These are phyloP conservation scores for Monosporascus sp. DNA, from an alignment of 2,329 filamentous ascomycete species.

Conservation along the genomic window DNA sequence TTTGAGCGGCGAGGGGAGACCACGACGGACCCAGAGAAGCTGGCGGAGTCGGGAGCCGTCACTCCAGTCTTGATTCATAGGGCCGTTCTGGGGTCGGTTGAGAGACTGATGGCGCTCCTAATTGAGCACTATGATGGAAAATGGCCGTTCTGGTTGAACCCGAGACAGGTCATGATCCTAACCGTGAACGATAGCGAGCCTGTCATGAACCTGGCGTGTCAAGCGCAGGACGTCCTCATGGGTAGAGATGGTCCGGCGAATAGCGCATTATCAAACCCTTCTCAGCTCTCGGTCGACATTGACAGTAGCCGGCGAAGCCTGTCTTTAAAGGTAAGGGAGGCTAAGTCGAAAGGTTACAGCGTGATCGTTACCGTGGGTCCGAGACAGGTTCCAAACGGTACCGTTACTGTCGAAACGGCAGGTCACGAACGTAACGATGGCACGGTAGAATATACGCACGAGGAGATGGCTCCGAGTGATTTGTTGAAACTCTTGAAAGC, in stretches of 20 bases:
- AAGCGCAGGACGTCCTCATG: constrained; percentile 43
- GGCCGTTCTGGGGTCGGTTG: constrained; percentile 77
- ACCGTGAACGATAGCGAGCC: constrained; percentile 60
- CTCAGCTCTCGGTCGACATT: constrained; percentile 61
- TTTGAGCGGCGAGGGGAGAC: constrained; percentile 48
- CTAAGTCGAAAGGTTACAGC: constrained; percentile 66
- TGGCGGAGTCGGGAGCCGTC: constrained; percentile 52
- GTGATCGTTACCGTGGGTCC: constrained; percentile 69
- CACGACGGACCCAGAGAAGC: constrained; percentile 40
- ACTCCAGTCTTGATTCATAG: constrained; percentile 78
- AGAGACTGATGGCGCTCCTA: constrained; percentile 77
- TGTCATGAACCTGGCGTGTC: constrained; percentile 44
- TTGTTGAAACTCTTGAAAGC: constrained; percentile 39
- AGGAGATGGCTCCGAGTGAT: constrained; percentile 38
- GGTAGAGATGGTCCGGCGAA: constrained; percentile 34
- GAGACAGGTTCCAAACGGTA: constrained; percentile 52
- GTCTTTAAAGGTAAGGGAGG: constrained; percentile 65
- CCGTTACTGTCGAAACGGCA: constrained; percentile 45
- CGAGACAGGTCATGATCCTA: constrained; percentile 68
- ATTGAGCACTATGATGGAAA: constrained; percentile 77
- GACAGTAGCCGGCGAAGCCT: constrained; percentile 60
- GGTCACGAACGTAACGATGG: constrained; percentile 20
- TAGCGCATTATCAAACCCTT: constrained; percentile 46
- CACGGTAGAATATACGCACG: constrained; percentile 21
- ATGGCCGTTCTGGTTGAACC: constrained; percentile 87